Base-by-base conservation (phyloP, 129 eudicot species). In the Helichrysum umbraculigerum region DNA sequence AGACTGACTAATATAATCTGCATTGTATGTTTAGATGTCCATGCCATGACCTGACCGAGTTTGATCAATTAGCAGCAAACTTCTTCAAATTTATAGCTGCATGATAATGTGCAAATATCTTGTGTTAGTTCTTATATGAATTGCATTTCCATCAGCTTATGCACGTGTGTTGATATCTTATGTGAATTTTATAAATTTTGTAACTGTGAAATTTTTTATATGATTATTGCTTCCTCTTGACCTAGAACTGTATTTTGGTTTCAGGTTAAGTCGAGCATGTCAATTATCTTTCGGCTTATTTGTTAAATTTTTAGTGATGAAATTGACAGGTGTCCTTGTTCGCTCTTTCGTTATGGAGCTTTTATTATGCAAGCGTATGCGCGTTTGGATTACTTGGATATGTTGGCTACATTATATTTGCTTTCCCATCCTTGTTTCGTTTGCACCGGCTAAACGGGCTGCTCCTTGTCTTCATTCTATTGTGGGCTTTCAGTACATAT, bases 341-440 rank as follows among this genome's bases (percentile, higher is more conserved):
- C 82, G 96, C 96, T 69, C 89, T 87, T 68, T 84, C 92, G 16
- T 87, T 85, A 65, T 90, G 96, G 96, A 90, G 96, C 82, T 90
- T 90, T 78, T 80, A 90, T 73, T 90, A 83, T 84, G 92, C 91
- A 21, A 90, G 96, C 41, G 81, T 86, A 66, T 90, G 92, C 76
- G 96, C 96, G 16, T 84, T 90, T 78, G 96, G 92, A 75, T 87
- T 90, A 56, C 92, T 90, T 41, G 88, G 82, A 84, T 90, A 90
- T 72, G 96, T 90, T 50, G 96, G 96, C 82, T 90, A 87, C 85
- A 57, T 90, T 44, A 71, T 90, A 62, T 87, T 83, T 84, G 90
- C 84, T 67, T 90, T 87, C 85, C 96, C 96, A 6, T 87, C 96
- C 57, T 78, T 86, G 83, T 90, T 87, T 70, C 89, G 80, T 78